phyloP scores from a whole-genome alignment of 2,329 filamentous ascomycete species.

The Ascosphaera acerosa region DNA sequence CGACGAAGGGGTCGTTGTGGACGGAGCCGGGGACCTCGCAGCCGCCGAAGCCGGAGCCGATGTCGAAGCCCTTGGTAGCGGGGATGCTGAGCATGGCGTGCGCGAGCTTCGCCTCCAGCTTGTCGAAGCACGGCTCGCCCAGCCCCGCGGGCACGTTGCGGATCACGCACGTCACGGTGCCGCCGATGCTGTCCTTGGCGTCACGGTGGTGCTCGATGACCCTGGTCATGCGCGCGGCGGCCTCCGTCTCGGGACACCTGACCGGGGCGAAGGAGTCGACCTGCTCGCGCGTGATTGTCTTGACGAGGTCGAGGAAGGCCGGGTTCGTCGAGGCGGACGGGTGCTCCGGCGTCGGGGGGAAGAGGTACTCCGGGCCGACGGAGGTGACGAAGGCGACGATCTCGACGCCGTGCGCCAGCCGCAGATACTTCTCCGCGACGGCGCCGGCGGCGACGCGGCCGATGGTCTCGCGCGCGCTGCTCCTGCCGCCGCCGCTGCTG shows the following conservation, averaged over 20 bases:
- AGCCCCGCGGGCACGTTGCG: constrained; percentile 62
- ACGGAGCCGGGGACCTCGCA: constrained; percentile 65
- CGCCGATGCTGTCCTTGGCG: constrained; percentile 67
- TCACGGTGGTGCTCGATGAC: constrained; percentile 57
- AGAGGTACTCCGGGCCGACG: constrained; percentile 56
- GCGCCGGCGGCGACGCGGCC: constrained; percentile 74
- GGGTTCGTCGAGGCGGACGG: constrained; percentile 50
- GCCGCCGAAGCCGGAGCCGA: constrained; percentile 78
- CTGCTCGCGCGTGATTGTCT: constrained; percentile 43
- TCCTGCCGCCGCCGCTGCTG: constrained; percentile 66
- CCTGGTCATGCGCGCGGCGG: constrained; percentile 46
- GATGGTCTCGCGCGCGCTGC: constrained; percentile 86
- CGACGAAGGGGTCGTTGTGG: constrained; percentile 76
- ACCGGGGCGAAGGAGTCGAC: constrained; percentile 74
- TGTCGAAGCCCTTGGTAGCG: constrained; percentile 84
- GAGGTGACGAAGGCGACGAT: constrained; percentile 79
- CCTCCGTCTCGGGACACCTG: constrained; percentile 49
- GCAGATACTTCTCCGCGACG: constrained; percentile 81
- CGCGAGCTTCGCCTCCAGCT: constrained; percentile 71
- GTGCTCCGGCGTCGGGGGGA: constrained; percentile 41
- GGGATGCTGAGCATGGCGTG: constrained; percentile 93
- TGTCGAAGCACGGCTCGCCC: constrained; percentile 87
- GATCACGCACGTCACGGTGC: constrained; percentile 84
- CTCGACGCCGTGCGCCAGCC: constrained; percentile 56
- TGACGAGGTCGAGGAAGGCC: constrained; percentile 47